Percentiles rank a stretch among this genome's conserved stretches.
phyloP scores from a whole-genome alignment of 805 yeast genomes.

The Candida railenensis region DNA sequence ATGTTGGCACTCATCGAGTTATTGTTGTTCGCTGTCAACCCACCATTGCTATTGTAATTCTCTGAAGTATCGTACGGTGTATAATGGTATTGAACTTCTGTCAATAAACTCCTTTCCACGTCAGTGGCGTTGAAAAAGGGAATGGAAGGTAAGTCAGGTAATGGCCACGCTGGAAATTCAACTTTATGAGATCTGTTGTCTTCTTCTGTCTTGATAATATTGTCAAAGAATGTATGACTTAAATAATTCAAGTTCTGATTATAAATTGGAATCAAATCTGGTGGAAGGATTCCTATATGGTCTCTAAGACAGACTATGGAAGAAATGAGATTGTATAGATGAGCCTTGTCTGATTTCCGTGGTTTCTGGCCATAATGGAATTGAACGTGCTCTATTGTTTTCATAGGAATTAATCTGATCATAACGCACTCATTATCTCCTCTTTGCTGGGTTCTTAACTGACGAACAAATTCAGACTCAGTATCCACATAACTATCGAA shows the following conservation, averaged over 20 bases:
- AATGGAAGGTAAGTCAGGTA: conserved; percentile 69
- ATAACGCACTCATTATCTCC: conserved; percentile 46
- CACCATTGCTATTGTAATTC: conserved; percentile 12
- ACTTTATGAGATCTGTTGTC: not conserved
- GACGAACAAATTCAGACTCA: conserved; percentile 24
- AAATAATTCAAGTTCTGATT: conserved; percentile 63
- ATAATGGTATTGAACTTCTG: conserved; percentile 68
- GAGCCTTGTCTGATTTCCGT: conserved; percentile 19
- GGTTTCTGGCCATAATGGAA: conserved; percentile 38
- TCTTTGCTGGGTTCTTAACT: conserved; percentile 29
- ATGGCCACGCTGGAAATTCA: conserved; percentile 63
- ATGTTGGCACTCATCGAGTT: not conserved
- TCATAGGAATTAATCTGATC: conserved; percentile 69
- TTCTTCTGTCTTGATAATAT: conserved; percentile 19
- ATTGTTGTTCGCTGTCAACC: not conserved
- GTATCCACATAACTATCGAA: conserved; percentile 62
- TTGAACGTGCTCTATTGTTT: conserved; percentile 80
- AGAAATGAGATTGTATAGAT: conserved; percentile 69
- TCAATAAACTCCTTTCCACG: conserved; percentile 73
- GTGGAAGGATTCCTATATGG: conserved; percentile 77
- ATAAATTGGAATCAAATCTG: conserved; percentile 74
- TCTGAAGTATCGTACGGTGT: conserved; percentile 50
- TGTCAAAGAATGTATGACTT: conserved; percentile 54
- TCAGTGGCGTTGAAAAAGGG: conserved; percentile 66
- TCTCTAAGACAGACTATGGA: conserved; percentile 82